Conservation (phyloP, 2,329 filamentous ascomycete genomes). For the Blumeriella jaapii region DNA sequence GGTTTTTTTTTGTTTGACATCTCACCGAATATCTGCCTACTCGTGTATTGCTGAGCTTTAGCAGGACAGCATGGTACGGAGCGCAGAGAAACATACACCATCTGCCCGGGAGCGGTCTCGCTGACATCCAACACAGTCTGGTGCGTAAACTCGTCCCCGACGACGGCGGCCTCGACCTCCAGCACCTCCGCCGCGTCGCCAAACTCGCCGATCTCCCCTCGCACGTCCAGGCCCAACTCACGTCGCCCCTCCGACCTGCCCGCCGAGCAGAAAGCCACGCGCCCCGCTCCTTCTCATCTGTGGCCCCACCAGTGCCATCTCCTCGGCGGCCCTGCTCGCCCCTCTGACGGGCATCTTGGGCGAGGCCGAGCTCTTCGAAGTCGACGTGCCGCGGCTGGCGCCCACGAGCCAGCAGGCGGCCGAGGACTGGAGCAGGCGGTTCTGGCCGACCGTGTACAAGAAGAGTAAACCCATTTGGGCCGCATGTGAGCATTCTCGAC, state of each 20-base stretch:
- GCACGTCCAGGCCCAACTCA: neutral
- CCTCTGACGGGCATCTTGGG: constrained; percentile 38
- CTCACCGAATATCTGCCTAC: no score
- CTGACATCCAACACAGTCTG: constrained; percentile 32
- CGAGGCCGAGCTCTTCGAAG: constrained; percentile 30
- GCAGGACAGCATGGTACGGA: no score
- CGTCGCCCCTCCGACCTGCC: neutral
- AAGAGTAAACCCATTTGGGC: constrained; percentile 80
- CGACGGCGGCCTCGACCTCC: constrained; percentile 51
- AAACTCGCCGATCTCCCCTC: constrained; percentile 58
- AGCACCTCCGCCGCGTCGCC: constrained; percentile 65
- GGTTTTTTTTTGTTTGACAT: no score
- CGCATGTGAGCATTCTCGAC: constrained; percentile 64
- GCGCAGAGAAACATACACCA: no score
- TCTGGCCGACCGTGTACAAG: constrained; percentile 78
- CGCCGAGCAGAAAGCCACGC: constrained; percentile 30
- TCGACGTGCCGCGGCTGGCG: constrained; percentile 60
- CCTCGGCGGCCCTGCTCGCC: constrained; percentile 39
- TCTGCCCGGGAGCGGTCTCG: no score
- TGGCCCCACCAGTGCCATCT: constrained; percentile 38
- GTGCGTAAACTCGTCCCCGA: constrained; percentile 45
- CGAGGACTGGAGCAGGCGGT: constrained; percentile 59
- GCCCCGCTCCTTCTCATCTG: constrained; percentile 36
- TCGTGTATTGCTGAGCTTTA: no score
- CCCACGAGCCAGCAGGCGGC: constrained; percentile 70